phyloP scores from a whole-genome alignment of 2,329 filamentous ascomycete species.

The Sarocladium oryzae region DNA sequence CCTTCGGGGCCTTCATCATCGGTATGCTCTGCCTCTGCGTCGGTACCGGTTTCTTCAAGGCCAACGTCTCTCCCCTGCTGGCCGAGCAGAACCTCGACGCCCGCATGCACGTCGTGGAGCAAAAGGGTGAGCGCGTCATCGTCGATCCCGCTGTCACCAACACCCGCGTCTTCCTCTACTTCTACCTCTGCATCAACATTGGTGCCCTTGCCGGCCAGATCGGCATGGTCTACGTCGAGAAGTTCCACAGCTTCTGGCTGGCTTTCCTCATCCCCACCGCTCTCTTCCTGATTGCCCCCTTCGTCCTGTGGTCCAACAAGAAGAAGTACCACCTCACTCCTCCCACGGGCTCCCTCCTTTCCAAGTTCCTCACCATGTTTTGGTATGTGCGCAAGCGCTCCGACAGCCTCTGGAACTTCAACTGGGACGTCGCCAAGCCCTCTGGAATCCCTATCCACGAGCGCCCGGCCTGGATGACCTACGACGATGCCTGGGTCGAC shows the following conservation, averaged over 20 bases:
- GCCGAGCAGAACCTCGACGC: constrained; percentile 62
- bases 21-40: constrained; percentile 49
- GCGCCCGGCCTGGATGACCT: constrained; percentile 70
- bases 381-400: constrained; percentile 55
- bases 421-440: constrained; percentile 66
- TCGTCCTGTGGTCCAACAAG: constrained; percentile 55
- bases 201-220: constrained; percentile 55
- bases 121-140: constrained; percentile 58
- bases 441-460: constrained; percentile 48
- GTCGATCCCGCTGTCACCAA: constrained; percentile 64
- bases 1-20: constrained; percentile 63
- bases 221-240: constrained; percentile 65
- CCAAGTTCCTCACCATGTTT: constrained; percentile 59
- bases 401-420: constrained; percentile 35
- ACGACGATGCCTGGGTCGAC: constrained; percentile 78
- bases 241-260: constrained; percentile 71
- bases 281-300: constrained; percentile 56
- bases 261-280: constrained; percentile 61
- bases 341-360: constrained; percentile 65
- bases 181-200: constrained; percentile 54
- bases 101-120: constrained; percentile 49
- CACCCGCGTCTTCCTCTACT: constrained; percentile 61
- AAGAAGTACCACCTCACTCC: constrained; percentile 55
- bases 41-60: constrained; percentile 76
- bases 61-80: constrained; percentile 67